Conservation (phyloP, 768 basidiomycete species). For the Serendipita sp. region DNA sequence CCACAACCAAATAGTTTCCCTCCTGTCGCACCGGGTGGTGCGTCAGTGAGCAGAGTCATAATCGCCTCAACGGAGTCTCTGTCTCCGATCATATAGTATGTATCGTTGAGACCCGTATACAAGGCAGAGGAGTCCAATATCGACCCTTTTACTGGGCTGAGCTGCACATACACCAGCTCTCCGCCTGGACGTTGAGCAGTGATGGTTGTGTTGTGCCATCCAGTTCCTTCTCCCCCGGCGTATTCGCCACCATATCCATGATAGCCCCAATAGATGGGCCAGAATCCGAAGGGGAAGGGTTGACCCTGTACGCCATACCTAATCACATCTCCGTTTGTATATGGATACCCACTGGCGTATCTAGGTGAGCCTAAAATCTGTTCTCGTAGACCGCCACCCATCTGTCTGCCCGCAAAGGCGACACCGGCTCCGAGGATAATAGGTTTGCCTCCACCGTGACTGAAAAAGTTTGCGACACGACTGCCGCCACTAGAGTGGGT, state of each 20-base stretch:
- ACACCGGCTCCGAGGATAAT: conserved; percentile 29
- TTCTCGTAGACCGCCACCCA: conserved; percentile 36
- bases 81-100: not conserved
- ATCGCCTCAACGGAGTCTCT: not conserved
- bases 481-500: not conserved
- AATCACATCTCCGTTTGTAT: not conserved
- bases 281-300: not conserved
- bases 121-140: not conserved
- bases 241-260: not conserved
- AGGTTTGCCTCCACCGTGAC: conserved; percentile 19
- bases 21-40: not conserved
- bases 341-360: conserved; percentile 45
- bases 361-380: conserved; percentile 32
- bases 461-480: conserved; percentile 15
- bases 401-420: conserved; percentile 22
- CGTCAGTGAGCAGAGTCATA: not conserved
- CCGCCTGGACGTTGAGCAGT: not conserved
- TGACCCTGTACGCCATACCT: not conserved
- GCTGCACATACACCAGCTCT: not conserved
- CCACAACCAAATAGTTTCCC: not conserved
- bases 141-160: not conserved
- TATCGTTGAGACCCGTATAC: not conserved
- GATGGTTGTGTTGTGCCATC: not conserved
- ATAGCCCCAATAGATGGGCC: not conserved
- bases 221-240: not conserved